These are phyloP conservation scores for Globisporangium rhizosaccharum DNA, from an alignment of 352 stramenopile genomes.

Conservation along the genomic window DNA sequence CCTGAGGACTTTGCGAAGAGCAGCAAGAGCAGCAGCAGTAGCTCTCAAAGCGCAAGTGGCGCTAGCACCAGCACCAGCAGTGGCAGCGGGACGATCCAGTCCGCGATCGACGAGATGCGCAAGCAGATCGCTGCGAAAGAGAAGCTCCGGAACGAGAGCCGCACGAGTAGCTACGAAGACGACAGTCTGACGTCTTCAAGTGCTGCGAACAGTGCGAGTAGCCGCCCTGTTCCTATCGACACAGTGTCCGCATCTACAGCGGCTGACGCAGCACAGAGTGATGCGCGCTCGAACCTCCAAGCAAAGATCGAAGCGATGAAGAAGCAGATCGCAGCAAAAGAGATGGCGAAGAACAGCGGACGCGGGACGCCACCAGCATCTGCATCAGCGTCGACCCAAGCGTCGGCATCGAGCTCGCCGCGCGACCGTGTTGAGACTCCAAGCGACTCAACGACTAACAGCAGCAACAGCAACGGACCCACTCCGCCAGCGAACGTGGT, in stretches of 20 bases:
- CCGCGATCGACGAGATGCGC: constrained; percentile 49
- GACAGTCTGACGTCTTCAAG: not conserved
- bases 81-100: constrained; percentile 18
- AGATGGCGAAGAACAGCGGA: constrained; percentile 14
- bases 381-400: constrained; percentile 1
- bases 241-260: not conserved
- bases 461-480: not conserved
- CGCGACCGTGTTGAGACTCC: not conserved
- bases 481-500: not conserved
- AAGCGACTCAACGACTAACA: not conserved
- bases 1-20: constrained; percentile 38
- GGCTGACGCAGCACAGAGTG: not conserved
- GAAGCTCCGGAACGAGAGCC: constrained; percentile 23
- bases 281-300: constrained; percentile 8
- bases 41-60: constrained; percentile 1
- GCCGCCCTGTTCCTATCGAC: not conserved
- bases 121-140: constrained; percentile 53
- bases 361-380: not conserved
- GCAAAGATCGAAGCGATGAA: constrained; percentile 24
- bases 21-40: constrained; percentile 13
- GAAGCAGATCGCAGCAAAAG: constrained; percentile 24
- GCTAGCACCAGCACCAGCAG: constrained; percentile 4
- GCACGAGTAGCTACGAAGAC: not conserved
- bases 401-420: constrained; percentile 8
- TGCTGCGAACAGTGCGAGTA: not conserved